A percentile compares a stretch with the other conserved stretches of the same genome.
phyloP scores from a whole-genome alignment of 169 alveolate genomes.

The Amoebophrya sp. region DNA sequence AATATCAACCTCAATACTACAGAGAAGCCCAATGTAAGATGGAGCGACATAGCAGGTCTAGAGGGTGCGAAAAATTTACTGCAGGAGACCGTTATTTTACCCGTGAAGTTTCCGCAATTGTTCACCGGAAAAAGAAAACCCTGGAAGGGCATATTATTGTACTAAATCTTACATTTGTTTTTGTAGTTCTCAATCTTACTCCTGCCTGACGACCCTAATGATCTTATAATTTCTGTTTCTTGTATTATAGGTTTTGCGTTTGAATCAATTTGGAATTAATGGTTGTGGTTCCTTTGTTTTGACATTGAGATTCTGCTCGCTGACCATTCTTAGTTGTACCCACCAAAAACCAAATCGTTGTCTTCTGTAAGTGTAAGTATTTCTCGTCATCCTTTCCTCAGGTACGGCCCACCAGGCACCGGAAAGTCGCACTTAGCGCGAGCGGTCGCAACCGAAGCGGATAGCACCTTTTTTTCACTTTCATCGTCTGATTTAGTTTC shows the following conservation, averaged over 20 bases:
- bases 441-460: constrained; percentile 97
- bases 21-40: constrained; percentile 75
- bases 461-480: constrained; percentile 58
- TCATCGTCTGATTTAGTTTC: constrained; percentile 92
- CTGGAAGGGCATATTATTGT: constrained; percentile 55
- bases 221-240: no score
- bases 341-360: background rate
- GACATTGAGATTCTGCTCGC: background rate
- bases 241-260: background rate
- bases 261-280: background rate
- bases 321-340: background rate
- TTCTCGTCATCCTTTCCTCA: no score
- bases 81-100: constrained; percentile 78
- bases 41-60: constrained; percentile 84
- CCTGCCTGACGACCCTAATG: no score
- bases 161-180: no score
- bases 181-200: no score
- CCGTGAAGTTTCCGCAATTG: constrained; percentile 76
- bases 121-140: constrained; percentile 66
- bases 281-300: background rate
- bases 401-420: constrained; percentile 94
- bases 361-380: no score
- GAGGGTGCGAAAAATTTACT: constrained; percentile 73
- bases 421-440: constrained; percentile 98
- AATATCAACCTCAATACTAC: no score